phyloP scores from a whole-genome alignment of 148 eudicot genomes.

The Oxyria digyna region DNA sequence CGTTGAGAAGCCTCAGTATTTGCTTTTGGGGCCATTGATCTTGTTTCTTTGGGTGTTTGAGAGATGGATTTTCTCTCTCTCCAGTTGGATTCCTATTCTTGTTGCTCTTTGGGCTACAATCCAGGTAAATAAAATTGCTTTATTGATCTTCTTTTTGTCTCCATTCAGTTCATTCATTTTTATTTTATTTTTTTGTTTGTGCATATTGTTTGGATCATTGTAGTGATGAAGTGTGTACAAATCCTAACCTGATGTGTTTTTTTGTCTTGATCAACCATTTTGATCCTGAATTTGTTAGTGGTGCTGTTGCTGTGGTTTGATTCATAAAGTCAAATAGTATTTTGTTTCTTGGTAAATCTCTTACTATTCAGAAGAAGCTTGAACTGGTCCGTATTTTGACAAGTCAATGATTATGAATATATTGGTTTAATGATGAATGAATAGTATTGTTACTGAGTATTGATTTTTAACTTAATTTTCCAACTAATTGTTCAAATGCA shows the following conservation, averaged over 20 bases:
- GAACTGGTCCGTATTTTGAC: not conserved
- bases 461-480: not conserved
- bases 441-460: not conserved
- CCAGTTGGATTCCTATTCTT: constrained; percentile 74
- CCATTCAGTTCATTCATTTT: not conserved
- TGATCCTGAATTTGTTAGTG: not conserved
- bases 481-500: not conserved
- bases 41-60: constrained; percentile 59
- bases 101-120: constrained; percentile 73
- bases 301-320: not conserved
- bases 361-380: not conserved
- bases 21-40: constrained; percentile 43
- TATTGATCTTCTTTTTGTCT: not conserved
- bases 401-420: constrained; percentile 2
- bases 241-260: not conserved
- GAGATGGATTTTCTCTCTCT: constrained; percentile 64
- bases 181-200: not conserved
- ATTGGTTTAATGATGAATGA: not conserved
- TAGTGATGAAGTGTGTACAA: not conserved
- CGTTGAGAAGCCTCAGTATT: constrained; percentile 44
- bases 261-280: not conserved
- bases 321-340: not conserved
- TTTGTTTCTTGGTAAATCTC: not conserved
- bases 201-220: not conserved
- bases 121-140: constrained; percentile 37